These are phyloP conservation scores for Zalaria obscura DNA, from an alignment of 2,329 filamentous ascomycete species.

Conservation along the genomic window DNA sequence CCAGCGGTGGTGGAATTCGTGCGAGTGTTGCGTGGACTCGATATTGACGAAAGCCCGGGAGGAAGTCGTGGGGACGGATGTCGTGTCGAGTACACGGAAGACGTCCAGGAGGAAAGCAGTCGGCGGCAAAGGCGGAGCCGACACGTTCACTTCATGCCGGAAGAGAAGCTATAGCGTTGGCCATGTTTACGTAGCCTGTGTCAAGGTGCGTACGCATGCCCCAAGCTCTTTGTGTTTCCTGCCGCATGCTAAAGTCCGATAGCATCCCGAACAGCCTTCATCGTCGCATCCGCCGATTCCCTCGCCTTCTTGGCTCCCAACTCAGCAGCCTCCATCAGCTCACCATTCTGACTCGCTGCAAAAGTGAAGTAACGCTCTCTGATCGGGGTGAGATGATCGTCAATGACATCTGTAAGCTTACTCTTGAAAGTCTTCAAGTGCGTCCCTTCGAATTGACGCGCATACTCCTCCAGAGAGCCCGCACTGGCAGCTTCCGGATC, in stretches of 20 bases:
- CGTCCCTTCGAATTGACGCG: constrained; percentile 26
- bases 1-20: too few species aligned
- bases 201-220: too few species aligned
- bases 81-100: too few species aligned
- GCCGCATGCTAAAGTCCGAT: constrained; percentile 20
- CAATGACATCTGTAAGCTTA: constrained; percentile 44
- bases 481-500: constrained; percentile 24
- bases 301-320: constrained; percentile 48
- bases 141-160: too few species aligned
- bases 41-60: too few species aligned
- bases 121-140: too few species aligned
- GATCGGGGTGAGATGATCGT: constrained; percentile 38
- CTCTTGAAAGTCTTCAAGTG: constrained; percentile 50
- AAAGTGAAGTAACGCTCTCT: constrained; percentile 42
- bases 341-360: constrained; percentile 32
- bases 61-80: too few species aligned
- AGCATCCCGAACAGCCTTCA: constrained; percentile 28
- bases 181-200: too few species aligned
- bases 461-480: constrained; percentile 30
- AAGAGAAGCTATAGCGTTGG: too few species aligned
- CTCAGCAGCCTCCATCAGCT: constrained; percentile 43
- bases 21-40: too few species aligned
- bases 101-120: too few species aligned
- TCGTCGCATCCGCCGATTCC: constrained; percentile 40
- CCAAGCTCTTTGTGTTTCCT: too few species aligned